Percentiles rank a stretch among this genome's conserved stretches.
Evolutionary conservation across 1,284 basidiomycete species (phyloP).

Genomic region (Wallemia hederae): DNA sequence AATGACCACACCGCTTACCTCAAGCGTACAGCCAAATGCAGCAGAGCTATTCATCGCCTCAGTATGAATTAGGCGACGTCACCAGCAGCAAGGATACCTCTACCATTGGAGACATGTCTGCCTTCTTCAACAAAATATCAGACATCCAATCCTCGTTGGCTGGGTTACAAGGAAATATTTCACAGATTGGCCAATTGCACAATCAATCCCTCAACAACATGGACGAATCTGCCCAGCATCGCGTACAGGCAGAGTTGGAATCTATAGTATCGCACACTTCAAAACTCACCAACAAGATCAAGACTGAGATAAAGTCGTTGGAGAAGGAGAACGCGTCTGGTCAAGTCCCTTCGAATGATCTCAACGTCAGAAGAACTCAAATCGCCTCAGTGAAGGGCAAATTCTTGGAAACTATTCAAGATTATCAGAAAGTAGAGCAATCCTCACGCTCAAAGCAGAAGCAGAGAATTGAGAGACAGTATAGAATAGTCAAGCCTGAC

Average conservation of each 20-base stretch:
- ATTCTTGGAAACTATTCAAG: slow-evolving; percentile 20
- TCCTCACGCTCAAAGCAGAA: slow-evolving; percentile 76
- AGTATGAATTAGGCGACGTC: background rate
- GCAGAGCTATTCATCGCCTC: background rate
- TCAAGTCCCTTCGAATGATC: slow-evolving; percentile 17
- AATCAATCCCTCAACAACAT: slow-evolving; percentile 45
- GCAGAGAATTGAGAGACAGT: slow-evolving; percentile 81
- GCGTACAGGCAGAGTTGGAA: slow-evolving; percentile 33
- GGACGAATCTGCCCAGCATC: slow-evolving; percentile 34
- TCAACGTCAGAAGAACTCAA: slow-evolving; percentile 16
- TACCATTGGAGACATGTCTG: background rate
- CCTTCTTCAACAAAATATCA: slow-evolving; percentile 17
- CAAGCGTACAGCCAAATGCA: no score
- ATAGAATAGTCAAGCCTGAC: slow-evolving; percentile 85
- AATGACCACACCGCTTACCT: no score
- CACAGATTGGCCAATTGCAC: slow-evolving; percentile 37
- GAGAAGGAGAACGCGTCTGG: slow-evolving; percentile 39
- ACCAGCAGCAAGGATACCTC: background rate
- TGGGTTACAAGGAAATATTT: slow-evolving; percentile 37
- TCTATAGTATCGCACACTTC: slow-evolving; percentile 49
- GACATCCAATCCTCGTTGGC: slow-evolving; percentile 37
- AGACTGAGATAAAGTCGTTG: slow-evolving; percentile 45
- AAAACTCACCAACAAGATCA: slow-evolving; percentile 37
- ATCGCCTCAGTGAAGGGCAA: slow-evolving; percentile 23
- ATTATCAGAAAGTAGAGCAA: slow-evolving; percentile 64